Percentiles rank a stretch among this genome's conserved stretches.
These are phyloP conservation scores for Geotrichum cucujoidarum DNA, from an alignment of 1,139 yeast species.

Conservation along the genomic window DNA sequence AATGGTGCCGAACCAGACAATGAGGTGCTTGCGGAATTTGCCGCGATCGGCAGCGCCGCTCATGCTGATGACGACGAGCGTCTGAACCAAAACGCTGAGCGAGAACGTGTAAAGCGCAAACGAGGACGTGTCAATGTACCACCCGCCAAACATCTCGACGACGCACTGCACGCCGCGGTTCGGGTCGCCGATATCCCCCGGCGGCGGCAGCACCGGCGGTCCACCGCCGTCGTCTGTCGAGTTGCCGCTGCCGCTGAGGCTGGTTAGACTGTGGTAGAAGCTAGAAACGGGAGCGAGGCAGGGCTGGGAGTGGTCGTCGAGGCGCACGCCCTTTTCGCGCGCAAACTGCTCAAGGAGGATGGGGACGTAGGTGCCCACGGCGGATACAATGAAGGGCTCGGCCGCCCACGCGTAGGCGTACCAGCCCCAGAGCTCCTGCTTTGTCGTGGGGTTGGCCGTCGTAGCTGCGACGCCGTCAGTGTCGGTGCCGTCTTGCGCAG, in stretches of 20 bases:
- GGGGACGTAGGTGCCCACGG: constrained; percentile 68
- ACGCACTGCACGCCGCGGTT: constrained; percentile 38
- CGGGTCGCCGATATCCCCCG: constrained; percentile 20
- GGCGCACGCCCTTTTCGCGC: constrained; percentile 39
- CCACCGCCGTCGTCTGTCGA: constrained; percentile 3
- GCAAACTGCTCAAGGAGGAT: constrained; percentile 61
- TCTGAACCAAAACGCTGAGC: constrained; percentile 56
- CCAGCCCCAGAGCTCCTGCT: constrained; percentile 35
- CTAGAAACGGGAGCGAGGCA: constrained; percentile 39
- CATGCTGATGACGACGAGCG: constrained; percentile 58
- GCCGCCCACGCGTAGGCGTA: constrained; percentile 59
- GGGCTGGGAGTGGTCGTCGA: constrained; percentile 46
- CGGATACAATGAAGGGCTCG: constrained; percentile 70
- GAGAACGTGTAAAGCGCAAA: constrained; percentile 67
- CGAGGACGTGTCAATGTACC: constrained; percentile 59
- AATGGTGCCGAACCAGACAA: constrained; percentile 49
- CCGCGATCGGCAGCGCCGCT: constrained; percentile 65
- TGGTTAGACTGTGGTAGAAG: constrained; percentile 27
- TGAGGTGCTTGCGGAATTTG: constrained; percentile 46
- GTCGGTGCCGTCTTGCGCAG: too few species aligned
- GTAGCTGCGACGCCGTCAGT: too few species aligned
- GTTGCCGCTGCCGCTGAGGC: not conserved
- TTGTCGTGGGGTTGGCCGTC: constrained; percentile 18
- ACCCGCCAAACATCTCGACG: constrained; percentile 43
- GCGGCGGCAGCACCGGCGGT: constrained; percentile 15